These are phyloP conservation scores for Neostapfia colusana DNA, from an alignment of 176 grass and related monocot species.

Conservation along the genomic window DNA sequence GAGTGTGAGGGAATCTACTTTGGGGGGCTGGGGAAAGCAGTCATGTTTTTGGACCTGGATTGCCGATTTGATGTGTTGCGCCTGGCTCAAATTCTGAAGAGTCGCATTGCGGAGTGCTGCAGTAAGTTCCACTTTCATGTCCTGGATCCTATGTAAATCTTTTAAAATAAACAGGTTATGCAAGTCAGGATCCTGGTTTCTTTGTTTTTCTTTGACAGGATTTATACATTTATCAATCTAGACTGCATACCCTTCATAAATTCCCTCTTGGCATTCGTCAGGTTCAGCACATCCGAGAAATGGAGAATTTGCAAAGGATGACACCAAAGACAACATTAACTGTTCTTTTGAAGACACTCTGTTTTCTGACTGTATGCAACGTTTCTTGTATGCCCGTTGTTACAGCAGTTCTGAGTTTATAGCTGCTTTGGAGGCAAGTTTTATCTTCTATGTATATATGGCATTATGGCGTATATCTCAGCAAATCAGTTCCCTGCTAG, in stretches of 20 bases:
- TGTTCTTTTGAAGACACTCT: conserved; percentile 37
- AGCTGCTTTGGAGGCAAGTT: conserved; percentile 74
- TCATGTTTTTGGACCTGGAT: conserved; percentile 80
- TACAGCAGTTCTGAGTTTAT: conserved; percentile 74
- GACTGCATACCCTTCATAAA: conserved; percentile 2
- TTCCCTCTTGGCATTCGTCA: conserved; percentile 31
- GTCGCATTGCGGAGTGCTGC: conserved; percentile 41
- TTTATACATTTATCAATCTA: background rate
- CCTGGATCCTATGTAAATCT: background rate
- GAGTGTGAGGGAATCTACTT: conserved; percentile 73
- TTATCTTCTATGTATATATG: background rate
- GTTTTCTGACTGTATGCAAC: conserved; percentile 70
- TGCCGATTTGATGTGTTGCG: conserved; percentile 88
- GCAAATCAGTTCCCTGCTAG: conserved; percentile 5
- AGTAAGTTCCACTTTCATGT: conserved; percentile 32
- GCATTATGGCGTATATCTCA: background rate
- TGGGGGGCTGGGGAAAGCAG: conserved; percentile 63
- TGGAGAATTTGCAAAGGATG: conserved; percentile 42
- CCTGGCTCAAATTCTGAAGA: conserved; percentile 62
- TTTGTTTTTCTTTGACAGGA: background rate
- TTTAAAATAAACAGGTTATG: background rate
- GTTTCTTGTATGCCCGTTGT: conserved; percentile 77
- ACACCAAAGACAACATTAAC: conserved; percentile 16
- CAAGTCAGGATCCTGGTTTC: conserved; percentile 13
- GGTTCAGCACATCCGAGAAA: conserved; percentile 47